Evolutionary conservation across 495 filamentous ascomycete species (phyloP).

Genomic region (Aspergillus haitiensis): DNA sequence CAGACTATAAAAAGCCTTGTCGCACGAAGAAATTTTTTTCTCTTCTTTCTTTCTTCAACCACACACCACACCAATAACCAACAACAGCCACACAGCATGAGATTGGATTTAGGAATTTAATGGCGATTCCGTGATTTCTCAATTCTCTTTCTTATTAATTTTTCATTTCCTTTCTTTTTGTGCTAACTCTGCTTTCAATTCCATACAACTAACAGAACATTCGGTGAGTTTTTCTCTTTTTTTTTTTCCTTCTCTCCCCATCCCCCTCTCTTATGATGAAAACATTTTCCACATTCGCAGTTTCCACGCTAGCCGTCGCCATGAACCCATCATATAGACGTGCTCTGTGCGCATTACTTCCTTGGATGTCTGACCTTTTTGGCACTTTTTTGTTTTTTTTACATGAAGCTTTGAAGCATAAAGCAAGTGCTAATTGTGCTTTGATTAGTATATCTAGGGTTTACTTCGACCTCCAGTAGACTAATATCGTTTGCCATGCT

Average conservation of each 20-base stretch:
- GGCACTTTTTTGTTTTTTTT: slow-evolving; percentile 6
- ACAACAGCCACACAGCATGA: slow-evolving; percentile 1
- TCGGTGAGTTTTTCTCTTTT: slow-evolving; percentile 14
- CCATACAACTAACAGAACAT: background rate
- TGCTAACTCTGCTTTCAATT: background rate
- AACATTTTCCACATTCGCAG: slow-evolving; percentile 55
- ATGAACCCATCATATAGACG: slow-evolving; percentile 48
- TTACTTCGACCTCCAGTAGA: background rate
- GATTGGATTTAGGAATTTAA: slow-evolving; percentile 6
- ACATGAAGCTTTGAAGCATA: slow-evolving; percentile 1
- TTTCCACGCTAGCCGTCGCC: slow-evolving; percentile 55
- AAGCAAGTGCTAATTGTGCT: slow-evolving; percentile 12
- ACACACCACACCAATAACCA: background rate
- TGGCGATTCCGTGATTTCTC: slow-evolving; percentile 9
- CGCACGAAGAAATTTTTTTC: slow-evolving; percentile 32
- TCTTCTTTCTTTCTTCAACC: slow-evolving; percentile 27
- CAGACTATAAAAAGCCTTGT: slow-evolving; percentile 41
- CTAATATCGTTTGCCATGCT: background rate
- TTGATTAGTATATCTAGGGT: slow-evolving; percentile 14
- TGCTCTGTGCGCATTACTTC: slow-evolving; percentile 50
- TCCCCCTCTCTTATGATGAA: slow-evolving; percentile 45
- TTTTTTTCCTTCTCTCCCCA: slow-evolving; percentile 1
- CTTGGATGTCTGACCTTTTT: slow-evolving; percentile 54
- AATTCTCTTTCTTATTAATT: no score
- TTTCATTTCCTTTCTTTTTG: slow-evolving; percentile 14